Evolutionary conservation across 352 stramenopile species (phyloP).

Genomic region (Blastocystis hominis): DNA sequence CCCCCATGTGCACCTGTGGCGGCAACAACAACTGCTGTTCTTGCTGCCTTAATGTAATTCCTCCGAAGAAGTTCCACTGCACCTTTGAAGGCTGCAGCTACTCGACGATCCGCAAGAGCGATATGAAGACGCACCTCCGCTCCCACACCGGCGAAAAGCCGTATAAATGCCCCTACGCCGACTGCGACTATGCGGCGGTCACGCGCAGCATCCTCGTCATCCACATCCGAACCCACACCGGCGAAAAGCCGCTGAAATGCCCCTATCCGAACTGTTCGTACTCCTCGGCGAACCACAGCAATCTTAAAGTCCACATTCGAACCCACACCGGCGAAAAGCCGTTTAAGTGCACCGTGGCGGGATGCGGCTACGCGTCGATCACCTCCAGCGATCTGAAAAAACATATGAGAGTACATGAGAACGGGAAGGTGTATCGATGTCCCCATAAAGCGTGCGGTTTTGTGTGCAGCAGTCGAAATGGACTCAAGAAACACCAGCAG

Average conservation of each 20-base stretch:
- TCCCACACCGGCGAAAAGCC: conserved; percentile 53
- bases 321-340: conserved; percentile 45
- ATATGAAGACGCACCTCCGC: conserved; percentile 27
- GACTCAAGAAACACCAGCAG: conserved; percentile 49
- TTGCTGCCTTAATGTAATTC: not conserved
- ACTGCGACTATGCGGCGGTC: conserved; percentile 46
- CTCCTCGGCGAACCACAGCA: conserved; percentile 41
- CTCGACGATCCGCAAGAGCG: conserved; percentile 28
- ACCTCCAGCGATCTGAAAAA: conserved; percentile 52
- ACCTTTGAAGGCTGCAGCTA: conserved; percentile 46
- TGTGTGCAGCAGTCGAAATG: conserved; percentile 5
- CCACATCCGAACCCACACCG: conserved; percentile 44
- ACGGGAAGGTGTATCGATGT: not conserved
- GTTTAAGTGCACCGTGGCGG: conserved; percentile 46
- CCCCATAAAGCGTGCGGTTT: conserved; percentile 21
- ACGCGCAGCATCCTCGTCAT: conserved; percentile 40
- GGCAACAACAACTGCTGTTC: conserved; percentile 45
- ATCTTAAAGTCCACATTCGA: conserved; percentile 48
- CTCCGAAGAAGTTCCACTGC: conserved; percentile 39
- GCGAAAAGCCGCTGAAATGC: conserved; percentile 35
- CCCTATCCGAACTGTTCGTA: conserved; percentile 46
- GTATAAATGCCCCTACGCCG: conserved; percentile 48
- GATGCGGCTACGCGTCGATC: conserved; percentile 32
- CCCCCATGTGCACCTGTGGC: not conserved
- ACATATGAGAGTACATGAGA: conserved; percentile 31